Base-by-base conservation (phyloP, 768 basidiomycete genomes). In the Agrocybe pediades region DNA sequence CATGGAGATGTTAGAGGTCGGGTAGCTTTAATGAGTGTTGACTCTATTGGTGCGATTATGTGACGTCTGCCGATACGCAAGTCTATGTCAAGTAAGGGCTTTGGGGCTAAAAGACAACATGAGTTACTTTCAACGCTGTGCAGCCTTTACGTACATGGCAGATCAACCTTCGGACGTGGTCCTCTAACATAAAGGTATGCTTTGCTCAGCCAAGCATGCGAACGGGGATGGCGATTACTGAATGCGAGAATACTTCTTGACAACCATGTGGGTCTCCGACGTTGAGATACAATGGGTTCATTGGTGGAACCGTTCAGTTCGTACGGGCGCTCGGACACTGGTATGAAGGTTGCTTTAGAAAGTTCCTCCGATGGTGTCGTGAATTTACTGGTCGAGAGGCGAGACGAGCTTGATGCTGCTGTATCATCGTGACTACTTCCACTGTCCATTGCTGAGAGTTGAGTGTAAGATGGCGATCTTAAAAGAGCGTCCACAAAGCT, bases 81-180 rank as follows among this genome's bases (percentile, higher is more conserved):
- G 50, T 81, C 75, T 36, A 82, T 70, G 64, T 84, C 75, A 19
- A 89, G 73, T 30, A 83, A 71, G 8, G 87, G 86, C 7, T 57
- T 59, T 15, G 82, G 83, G 15, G 76, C 87, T 88, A 52, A 27
- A 29, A 17, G n/a, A 54, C 57, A 51, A 27, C 42, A 45, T 39
- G 54, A 49, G 49, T 13, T 9, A 23, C n/a, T 23, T 41, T 13
- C 8, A 29, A 6, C 8, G 15, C 24, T 2, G 15, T n/a, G 20
- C 20, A 13, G 20, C 26, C 42, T 33, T n/a, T 24, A 65, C 79
- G 48, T 57, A 81, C 80, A 68, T 74, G 75, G 64, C 68, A 82
- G 61, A 71, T 81, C 62, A 60, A 75, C 65, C 72, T 83, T 79
- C 16, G 85, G 86, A 30, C 80, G 68, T 0, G 87, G 88, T 4